These are phyloP conservation scores for Trypanosoma boissoni DNA, from an alignment of 208 protist genomes.

Conservation along the genomic window DNA sequence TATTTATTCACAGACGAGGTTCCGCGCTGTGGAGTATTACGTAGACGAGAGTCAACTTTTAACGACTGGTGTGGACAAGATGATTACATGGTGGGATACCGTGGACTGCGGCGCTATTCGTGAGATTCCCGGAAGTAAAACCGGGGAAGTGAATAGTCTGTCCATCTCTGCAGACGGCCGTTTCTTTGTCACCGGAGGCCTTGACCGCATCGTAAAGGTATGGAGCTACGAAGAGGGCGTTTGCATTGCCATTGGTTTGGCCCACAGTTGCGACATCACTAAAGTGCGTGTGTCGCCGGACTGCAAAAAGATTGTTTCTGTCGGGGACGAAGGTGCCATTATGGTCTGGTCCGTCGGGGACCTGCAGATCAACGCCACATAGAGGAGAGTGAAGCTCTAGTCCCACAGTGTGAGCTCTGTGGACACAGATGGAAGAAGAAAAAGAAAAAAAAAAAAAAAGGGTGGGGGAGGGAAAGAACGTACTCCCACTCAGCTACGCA, in stretches of 20 bases:
- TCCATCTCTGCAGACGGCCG: constrained; percentile 84
- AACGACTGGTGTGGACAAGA: constrained; percentile 93
- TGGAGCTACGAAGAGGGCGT: constrained; percentile 94
- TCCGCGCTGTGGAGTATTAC: constrained; percentile 89
- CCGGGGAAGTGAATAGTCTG: constrained; percentile 90
- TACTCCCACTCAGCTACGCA: not conserved
- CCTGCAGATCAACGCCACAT: constrained; percentile 37
- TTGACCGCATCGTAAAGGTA: constrained; percentile 93
- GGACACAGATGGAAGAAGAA: not conserved
- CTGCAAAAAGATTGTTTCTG: constrained; percentile 87
- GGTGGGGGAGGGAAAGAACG: not conserved
- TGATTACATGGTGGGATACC: constrained; percentile 94
- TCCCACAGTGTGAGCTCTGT: no score
- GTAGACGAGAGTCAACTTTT: constrained; percentile 94
- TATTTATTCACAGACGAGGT: constrained; percentile 95
- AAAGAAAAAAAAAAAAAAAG: constrained; percentile 12
- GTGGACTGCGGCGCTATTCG: constrained; percentile 93
- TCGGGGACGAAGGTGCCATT: constrained; percentile 92
- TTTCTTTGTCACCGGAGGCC: constrained; percentile 90
- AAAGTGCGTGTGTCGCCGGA: constrained; percentile 90
- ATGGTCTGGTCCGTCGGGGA: constrained; percentile 90
- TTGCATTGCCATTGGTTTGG: constrained; percentile 85
- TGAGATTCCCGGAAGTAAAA: constrained; percentile 88
- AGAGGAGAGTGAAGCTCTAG: constrained; percentile 5
- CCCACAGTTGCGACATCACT: constrained; percentile 92